Evolutionary conservation across 2,329 filamentous ascomycete genomes (phyloP), one percentile per base, ranked within the genome.

Genomic region (Phymatotrichopsis omnivora): DNA sequence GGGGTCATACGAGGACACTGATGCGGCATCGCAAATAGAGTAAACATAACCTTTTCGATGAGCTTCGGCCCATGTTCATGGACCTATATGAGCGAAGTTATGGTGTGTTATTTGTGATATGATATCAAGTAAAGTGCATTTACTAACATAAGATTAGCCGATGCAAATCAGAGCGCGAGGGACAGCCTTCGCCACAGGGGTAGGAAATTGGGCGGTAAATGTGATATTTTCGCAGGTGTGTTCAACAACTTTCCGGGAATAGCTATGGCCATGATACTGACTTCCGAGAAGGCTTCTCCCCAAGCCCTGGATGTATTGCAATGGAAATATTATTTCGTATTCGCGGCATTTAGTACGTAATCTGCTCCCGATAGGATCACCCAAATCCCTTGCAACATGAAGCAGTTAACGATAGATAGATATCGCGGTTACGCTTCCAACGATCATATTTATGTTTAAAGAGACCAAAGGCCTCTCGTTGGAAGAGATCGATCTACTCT

Each of bases 21-120:
- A n/a, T n/a, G n/a, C n/a, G n/a, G n/a, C n/a, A n/a, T n/a, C n/a
- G n/a, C n/a, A n/a, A n/a, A n/a, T n/a, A n/a, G n/a, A n/a, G 74
- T 77, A 40, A 72, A 73, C 17, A 67, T 71, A 11, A 70, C 76
- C 54, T 79, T 77, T 54, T 74, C 72, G 4, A 57, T 75, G 32
- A 75, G 73, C 1, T 78, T 75, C 63, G 71, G 75, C 2, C 72
- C 74, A 3, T 69, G 73, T 57, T 69, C 67, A 0, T 80, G 76
- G 75, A 67, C 80, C 1, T 81, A 81, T 60, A 76, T 76, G 59
- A 71, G 72, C 12, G 78, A 82, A 60, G 74, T 82, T 49, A 75
- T 77, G 47, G 43, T 51, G 35, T 23, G 33, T 11, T n/a, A 31
- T 31, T 31, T 31, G 28, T 5, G 7, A 31, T 31, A n/a, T 31